Percentiles rank a stretch among this genome's conserved stretches.
phyloP scores from a whole-genome alignment of 148 eudicot species.

The Chenopodium suecicum region DNA sequence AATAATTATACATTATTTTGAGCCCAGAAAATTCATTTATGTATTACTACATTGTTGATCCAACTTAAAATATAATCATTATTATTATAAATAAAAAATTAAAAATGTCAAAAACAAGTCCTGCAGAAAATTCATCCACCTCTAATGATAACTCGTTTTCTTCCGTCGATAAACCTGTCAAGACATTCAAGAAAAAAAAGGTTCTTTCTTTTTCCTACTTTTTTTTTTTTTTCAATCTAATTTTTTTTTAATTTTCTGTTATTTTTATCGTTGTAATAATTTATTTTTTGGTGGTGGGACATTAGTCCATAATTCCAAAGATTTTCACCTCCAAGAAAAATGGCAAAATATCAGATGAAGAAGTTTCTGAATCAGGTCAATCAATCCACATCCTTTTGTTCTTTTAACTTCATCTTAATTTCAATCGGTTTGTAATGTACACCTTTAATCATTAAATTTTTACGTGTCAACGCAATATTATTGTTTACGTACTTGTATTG shows the following conservation, averaged over 20 bases:
- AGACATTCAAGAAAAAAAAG: conserved; percentile 35
- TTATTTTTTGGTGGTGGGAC: neutral
- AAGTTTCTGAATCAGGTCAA: conserved; percentile 40
- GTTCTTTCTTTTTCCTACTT: conserved; percentile 6
- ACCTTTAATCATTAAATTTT: too few relatives aligned
- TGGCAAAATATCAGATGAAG: conserved; percentile 46
- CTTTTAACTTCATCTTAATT: too few relatives aligned
- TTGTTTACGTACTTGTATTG: too few relatives aligned
- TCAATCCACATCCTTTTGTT: neutral
- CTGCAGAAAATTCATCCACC: conserved; percentile 3
- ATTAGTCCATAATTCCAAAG: conserved; percentile 60
- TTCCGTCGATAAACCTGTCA: conserved; percentile 21
- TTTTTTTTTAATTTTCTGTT: neutral
- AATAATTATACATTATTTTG: neutral
- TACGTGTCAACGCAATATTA: too few relatives aligned
- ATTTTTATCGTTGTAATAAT: neutral
- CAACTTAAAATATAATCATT: neutral
- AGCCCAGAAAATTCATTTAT: neutral
- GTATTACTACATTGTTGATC: neutral
- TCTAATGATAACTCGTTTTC: conserved; percentile 7
- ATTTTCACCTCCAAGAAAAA: conserved; percentile 51
- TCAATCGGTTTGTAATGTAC: too few relatives aligned
- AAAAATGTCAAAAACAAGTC: conserved; percentile 21
- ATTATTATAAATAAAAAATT: neutral
- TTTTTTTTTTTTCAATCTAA: neutral